A percentile compares a stretch with the other conserved stretches of the same genome.
These are phyloP conservation scores for Scleromitrula shiraiana DNA, from an alignment of 2,329 filamentous ascomycete species.

Conservation along the genomic window DNA sequence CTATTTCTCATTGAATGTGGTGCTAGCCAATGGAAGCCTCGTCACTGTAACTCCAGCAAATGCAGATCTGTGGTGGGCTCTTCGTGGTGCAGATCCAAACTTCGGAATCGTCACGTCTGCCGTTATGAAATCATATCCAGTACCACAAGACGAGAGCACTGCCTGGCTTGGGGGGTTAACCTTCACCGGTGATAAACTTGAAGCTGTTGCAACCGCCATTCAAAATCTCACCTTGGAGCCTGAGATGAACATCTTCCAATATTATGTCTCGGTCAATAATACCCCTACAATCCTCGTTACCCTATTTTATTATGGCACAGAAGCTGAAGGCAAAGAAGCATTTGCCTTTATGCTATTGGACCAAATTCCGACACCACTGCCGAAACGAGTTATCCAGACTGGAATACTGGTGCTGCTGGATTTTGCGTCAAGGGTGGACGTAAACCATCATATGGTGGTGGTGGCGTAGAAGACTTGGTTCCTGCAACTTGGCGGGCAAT, in stretches of 20 bases:
- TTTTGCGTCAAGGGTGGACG: neutral
- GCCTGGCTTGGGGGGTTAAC: conserved; percentile 1
- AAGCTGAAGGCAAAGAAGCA: neutral
- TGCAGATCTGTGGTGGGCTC: conserved; percentile 8
- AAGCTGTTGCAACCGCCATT: neutral
- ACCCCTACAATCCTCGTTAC: conserved; percentile 23
- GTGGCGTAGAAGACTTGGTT: neutral
- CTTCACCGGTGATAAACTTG: neutral
- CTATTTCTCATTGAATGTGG: conserved; percentile 2
- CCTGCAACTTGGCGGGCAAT: neutral
- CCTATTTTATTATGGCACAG: neutral
- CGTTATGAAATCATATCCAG: conserved; percentile 7
- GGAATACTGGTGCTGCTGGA: neutral
- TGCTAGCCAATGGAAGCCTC: neutral
- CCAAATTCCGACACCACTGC: neutral
- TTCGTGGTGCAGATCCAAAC: conserved; percentile 9
- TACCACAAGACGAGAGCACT: neutral
- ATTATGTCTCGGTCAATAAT: too few relatives aligned
- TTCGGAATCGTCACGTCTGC: conserved; percentile 9
- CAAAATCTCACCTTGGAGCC: neutral
- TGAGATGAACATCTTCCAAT: conserved; percentile 3
- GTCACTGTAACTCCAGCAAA: neutral
- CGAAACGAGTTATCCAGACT: neutral
- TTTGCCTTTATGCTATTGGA: neutral
- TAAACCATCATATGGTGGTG: neutral